phyloP scores from a whole-genome alignment of 176 grass and related monocot species.

The Oryza glaberrima region DNA sequence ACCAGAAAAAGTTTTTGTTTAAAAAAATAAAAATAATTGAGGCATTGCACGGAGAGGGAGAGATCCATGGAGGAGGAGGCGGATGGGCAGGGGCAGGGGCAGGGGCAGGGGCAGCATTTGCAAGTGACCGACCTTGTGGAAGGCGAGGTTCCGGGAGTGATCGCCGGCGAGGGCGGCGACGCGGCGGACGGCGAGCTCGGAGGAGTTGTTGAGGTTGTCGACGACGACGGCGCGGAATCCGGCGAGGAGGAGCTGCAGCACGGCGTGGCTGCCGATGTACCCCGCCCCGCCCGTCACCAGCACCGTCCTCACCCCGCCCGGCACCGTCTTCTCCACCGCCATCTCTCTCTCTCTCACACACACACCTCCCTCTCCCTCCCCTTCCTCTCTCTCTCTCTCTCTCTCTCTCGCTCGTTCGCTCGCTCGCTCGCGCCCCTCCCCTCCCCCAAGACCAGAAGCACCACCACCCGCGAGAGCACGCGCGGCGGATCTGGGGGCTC shows the following conservation, averaged over 20 bases:
- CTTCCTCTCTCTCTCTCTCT: not conserved
- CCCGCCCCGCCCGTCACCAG: constrained; percentile 84
- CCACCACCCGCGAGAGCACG: constrained; percentile 4
- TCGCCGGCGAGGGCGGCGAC: constrained; percentile 71
- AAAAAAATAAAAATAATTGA: not conserved
- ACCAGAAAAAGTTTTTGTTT: not conserved
- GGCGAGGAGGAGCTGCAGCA: constrained; percentile 70
- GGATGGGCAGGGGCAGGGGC: not conserved
- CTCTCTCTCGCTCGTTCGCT: not conserved
- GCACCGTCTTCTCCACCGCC: constrained; percentile 47
- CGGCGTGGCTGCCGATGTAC: constrained; percentile 91
- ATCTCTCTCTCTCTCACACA: not conserved
- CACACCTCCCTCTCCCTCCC: too few species aligned
- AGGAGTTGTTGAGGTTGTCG: constrained; percentile 86
- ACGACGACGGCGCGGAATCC: constrained; percentile 66
- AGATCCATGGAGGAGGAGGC: not conserved
- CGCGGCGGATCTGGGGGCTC: constrained; percentile 40
- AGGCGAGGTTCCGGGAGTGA: constrained; percentile 51
- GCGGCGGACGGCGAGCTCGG: constrained; percentile 64
- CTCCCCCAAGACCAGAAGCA: not conserved
- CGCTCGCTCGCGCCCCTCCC: not conserved
- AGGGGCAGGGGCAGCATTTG: not conserved
- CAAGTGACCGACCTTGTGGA: constrained; percentile 55
- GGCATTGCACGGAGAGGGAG: not conserved
- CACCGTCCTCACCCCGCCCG: constrained; percentile 44